These are phyloP conservation scores for Ceratocystis alfenasii DNA, from an alignment of 2,329 filamentous ascomycete species.

Conservation along the genomic window DNA sequence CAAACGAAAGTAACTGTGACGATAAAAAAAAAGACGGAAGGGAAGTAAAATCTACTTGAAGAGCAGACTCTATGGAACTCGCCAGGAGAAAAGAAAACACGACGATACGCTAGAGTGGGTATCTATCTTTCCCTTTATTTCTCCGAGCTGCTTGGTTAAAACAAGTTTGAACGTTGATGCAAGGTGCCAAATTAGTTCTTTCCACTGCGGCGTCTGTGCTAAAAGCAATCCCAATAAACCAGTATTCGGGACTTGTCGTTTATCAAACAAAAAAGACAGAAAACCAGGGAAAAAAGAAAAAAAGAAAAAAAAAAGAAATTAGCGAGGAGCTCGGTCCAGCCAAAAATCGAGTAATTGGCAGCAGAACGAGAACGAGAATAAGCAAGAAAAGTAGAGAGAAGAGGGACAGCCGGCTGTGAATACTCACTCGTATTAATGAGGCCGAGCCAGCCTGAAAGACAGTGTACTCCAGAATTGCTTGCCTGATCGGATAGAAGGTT, in stretches of 20 bases:
- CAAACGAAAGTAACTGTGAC: neutral
- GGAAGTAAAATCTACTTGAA: neutral
- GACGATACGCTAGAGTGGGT: neutral
- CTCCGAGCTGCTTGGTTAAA: neutral
- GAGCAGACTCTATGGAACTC: neutral
- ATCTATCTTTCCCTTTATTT: neutral
- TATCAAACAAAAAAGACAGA: neutral
- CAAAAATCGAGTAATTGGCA: neutral
- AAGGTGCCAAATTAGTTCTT: slow-evolving; percentile 10
- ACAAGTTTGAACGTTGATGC: neutral
- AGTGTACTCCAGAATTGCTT: too few relatives aligned
- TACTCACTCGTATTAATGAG: too few relatives aligned
- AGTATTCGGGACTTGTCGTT: slow-evolving; percentile 4
- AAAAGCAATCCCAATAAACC: slow-evolving; percentile 6
- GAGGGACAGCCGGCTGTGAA: too few relatives aligned
- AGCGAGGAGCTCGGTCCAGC: neutral
- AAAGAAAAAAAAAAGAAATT: neutral
- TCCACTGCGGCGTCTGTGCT: slow-evolving; percentile 6
- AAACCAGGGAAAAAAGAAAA: neutral
- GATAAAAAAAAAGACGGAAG: neutral
- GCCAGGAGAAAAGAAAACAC: neutral
- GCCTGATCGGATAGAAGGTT: too few relatives aligned
- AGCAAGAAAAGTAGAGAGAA: neutral
- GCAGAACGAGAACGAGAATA: neutral
- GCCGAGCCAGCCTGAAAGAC: too few relatives aligned